Evolutionary conservation across 441 rosid species (phyloP), one percentile per base, ranked within the genome.

Genomic region (Euphorbia celastroides): DNA sequence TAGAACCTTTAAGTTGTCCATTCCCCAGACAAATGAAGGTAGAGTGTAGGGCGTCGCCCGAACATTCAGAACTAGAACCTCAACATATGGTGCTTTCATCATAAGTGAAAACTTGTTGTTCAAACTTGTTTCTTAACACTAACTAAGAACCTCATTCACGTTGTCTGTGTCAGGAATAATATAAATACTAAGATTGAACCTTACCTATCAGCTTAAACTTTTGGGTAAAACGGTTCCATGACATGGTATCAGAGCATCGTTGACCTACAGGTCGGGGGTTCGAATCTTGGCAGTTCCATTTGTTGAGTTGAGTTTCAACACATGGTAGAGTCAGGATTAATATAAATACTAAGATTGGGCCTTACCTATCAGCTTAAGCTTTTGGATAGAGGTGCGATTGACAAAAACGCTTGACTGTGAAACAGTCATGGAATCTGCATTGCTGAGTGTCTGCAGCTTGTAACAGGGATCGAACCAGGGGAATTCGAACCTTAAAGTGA

Each of bases 401-500:
- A 71, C 3, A n/a, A 61, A 0, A 70, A 65, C 16, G 86, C 88
- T 1, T 63, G 68, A 0, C 64, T 67, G 25, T 19, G 68, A 54
- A 91, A 85, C 57, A 89, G 70, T 51, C 69, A 22, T 66, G 0
- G 94, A 84, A 66, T 83, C 77, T 44, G 62, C 48, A 27, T 57
- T 61, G 67, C 54, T 62, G 60, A 87, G 66, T 41, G 83, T 78
- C 20, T 64, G 64, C 73, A 89, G 61, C 41, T 25, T 58, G 76
- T 83, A 74, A 6, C 36, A 65, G 20, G 63, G 51, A 27, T 74
- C 81, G 31, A 87, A 83, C 20, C 66, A 23, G 25, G 73, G 83
- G 48, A 92, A 84, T 2, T 57, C 79, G 69, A 5, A 81, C 56
- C 95, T 85, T 60, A 96, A 92, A 34, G 96, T 86, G 76, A 86